Base-by-base conservation (phyloP, 1,284 basidiomycete species). In the Melampsora americana region DNA sequence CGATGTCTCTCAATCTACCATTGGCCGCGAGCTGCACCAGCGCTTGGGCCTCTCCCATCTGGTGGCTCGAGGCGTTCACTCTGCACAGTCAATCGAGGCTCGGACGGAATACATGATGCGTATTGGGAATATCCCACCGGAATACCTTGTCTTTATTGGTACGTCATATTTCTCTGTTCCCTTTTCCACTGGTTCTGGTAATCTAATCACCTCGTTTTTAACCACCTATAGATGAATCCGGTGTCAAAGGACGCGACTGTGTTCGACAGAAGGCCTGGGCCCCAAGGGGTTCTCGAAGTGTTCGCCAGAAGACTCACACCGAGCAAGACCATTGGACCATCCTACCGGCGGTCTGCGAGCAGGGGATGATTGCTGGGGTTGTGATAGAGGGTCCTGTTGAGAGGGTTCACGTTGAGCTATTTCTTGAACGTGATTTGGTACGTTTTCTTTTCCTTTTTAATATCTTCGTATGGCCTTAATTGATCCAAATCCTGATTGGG, bases 351-450 rank as follows among this genome's bases (percentile, higher is more conserved):
- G 39, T 42, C 39, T 42, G 39, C 11, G 39, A 42, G 39, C 9
- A 68, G 1, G 66, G 66, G 11, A 20, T 68, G 12, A 14, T 53
- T 32, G 66, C 66, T 3, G 11, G 48, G 9, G 39, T 32, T 2
- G 56, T 32, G 0, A 68, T 50, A 1, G 32, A n/a, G 11, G 28
- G 56, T 14, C 48, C 66, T 20, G 48, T 26, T 23, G 56, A 50
- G 20, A 50, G 66, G 20, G n/a, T 26, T 28, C 48, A 53, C 20
- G 48, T 68, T 53, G 66, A 68, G 18, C 44, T 50, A 32, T 68
- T 68, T 23, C 48, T 68, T 35, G 3, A 68, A 20, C 53, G 7
- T 26, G 66, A 67, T 23, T 67, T 67, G 66, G 44, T 67, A 23
- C 20, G 66, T 56, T 20, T n/a, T 6, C 7, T 1, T 46, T 18